These are phyloP conservation scores for Cetradonia linearis DNA, from an alignment of 495 filamentous ascomycete species.

Conservation along the genomic window DNA sequence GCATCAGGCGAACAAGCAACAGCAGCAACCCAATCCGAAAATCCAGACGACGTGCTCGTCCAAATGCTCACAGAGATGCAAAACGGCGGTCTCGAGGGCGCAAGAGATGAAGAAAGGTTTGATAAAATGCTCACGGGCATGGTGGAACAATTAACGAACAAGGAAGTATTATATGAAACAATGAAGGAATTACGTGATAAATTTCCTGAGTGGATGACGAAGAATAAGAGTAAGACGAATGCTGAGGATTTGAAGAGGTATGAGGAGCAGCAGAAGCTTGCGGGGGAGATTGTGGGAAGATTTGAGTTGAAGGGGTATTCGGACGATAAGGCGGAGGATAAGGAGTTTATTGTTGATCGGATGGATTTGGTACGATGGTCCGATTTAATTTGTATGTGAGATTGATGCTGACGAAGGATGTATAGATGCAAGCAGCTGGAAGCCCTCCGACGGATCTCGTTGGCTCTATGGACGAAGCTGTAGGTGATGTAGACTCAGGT, in stretches of 20 bases:
- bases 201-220: slow-evolving; percentile 77
- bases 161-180: slow-evolving; percentile 95
- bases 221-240: slow-evolving; percentile 55
- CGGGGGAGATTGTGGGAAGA: slow-evolving; percentile 74
- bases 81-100: slow-evolving; percentile 48
- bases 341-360: slow-evolving; percentile 87
- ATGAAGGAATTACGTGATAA: slow-evolving; percentile 95
- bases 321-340: slow-evolving; percentile 69
- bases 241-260: slow-evolving; percentile 71
- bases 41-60: slow-evolving; percentile 67
- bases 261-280: slow-evolving; percentile 69
- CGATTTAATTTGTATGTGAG: neutral
- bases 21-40: slow-evolving; percentile 58
- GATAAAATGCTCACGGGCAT: slow-evolving; percentile 87
- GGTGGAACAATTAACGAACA: slow-evolving; percentile 98
- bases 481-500: slow-evolving; percentile 57
- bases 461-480: slow-evolving; percentile 70
- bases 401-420: slow-evolving; percentile 7
- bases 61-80: slow-evolving; percentile 81
- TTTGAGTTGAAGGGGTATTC: slow-evolving; percentile 72
- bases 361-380: slow-evolving; percentile 77
- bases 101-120: slow-evolving; percentile 71
- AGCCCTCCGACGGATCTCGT: slow-evolving; percentile 84
- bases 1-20: slow-evolving; percentile 70
- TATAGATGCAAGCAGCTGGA: slow-evolving; percentile 86